Percentiles rank a stretch among this genome's conserved stretches.
Conservation (phyloP, 257 asterid genomes). For the Solanum bukasovii region DNA sequence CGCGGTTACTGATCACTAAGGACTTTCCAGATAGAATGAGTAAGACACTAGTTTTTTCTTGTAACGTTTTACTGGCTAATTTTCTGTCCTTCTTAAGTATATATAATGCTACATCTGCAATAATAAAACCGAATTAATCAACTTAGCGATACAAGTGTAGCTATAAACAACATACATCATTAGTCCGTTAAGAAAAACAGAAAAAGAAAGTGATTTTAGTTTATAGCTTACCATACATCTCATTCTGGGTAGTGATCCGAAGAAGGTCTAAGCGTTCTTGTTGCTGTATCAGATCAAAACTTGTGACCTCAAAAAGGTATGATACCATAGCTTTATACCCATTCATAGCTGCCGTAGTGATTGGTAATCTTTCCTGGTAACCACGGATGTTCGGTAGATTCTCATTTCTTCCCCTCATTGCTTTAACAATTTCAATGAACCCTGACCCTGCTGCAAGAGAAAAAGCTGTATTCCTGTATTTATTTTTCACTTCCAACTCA, state of each 20-base stretch:
- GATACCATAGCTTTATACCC: conserved; percentile 1
- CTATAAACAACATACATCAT: no score
- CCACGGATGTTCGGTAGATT: neutral
- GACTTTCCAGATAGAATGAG: neutral
- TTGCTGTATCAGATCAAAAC: neutral
- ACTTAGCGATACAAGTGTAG: neutral
- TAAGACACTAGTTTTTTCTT: neutral
- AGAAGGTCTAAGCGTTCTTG: neutral
- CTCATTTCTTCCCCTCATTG: neutral
- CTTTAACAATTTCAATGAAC: neutral
- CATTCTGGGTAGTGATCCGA: neutral
- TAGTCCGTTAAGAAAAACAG: no score
- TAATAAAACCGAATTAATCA: neutral
- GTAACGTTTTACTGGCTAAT: neutral
- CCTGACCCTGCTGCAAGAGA: conserved; percentile 13
- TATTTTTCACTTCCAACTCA: neutral
- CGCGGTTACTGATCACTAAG: neutral
- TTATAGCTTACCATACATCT: neutral
- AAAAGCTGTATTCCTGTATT: neutral
- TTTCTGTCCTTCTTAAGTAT: neutral
- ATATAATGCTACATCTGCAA: neutral
- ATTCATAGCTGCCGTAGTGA: conserved; percentile 1
- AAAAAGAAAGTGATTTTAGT: no score
- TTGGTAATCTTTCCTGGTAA: neutral
- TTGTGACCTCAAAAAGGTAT: neutral